Base-by-base conservation (phyloP, 78 protist genomes). In the Dictyostelium citrinum region DNA sequence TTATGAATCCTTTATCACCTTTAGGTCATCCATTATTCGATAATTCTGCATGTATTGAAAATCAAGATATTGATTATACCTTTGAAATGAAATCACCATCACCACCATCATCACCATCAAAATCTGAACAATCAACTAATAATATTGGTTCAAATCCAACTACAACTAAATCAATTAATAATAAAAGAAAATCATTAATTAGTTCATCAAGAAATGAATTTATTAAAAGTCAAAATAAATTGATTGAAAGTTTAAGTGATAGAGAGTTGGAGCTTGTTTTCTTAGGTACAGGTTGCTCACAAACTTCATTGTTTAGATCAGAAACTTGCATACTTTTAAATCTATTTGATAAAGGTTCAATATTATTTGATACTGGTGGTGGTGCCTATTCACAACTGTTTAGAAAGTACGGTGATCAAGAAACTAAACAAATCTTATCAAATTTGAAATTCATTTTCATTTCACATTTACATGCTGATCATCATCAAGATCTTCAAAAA, bases 401-500 rank as follows among this genome's bases (percentile, higher is more conserved):
- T 45, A 74, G 92, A 64, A 86, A 77, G 5, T 86, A 86, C 61
- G 92, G 92, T 64, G 17, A 22, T 27, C 84, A 86, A 31, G 17
- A 37, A 29, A n/a, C 64, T 1, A 12, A 35, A 7, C 67, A 61
- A 67, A 77, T 49, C 22, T 46, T 86, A n/a, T 24, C 84, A 1
- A 29, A 7, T 14, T 20, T 86, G 7, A 86, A 43, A 24, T 77
- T 86, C 12, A 77, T 86, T 31, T 86, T 55, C 31, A 17, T 86
- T 6, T 86, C 92, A 11, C 92, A 86, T 61, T 16, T 86, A 8
- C 92, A 86, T 61, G 70, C 84, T 14, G 92, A 86, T 86, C 92
- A 86, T 77, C 92, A 86, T 61, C 84, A 86, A 64, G 84, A 82
- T 41, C 22, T 86, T 10, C 46, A 31, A 8, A 86, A 86, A 46